Evolutionary conservation across 345 rosid genomes (phyloP).

Genomic region (Excoecaria agallocha): DNA sequence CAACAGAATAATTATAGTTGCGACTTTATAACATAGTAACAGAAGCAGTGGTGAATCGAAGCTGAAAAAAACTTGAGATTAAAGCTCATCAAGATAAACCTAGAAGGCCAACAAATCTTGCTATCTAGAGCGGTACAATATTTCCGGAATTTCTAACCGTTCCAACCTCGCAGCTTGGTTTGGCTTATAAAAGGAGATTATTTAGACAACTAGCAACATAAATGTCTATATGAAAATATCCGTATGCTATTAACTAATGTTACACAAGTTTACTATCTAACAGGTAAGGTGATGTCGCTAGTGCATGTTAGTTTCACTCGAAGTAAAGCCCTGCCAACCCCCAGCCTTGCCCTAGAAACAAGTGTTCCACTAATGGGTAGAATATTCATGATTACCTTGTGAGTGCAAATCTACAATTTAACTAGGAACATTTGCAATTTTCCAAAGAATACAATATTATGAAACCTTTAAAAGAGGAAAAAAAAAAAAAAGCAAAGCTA

Average conservation of each 20-base stretch:
- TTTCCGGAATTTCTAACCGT: not conserved
- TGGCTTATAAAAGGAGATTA: not conserved
- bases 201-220: not conserved
- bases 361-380: too few relatives aligned
- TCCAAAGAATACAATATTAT: too few relatives aligned
- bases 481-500: too few relatives aligned
- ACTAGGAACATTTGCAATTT: too few relatives aligned
- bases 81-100: not conserved
- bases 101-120: not conserved
- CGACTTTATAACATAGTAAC: not conserved
- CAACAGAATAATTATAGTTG: not conserved
- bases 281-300: not conserved
- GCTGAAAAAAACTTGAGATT: not conserved
- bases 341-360: too few relatives aligned
- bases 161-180: not conserved
- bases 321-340: too few relatives aligned
- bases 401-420: too few relatives aligned
- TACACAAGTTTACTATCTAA: not conserved
- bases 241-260: not conserved
- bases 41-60: not conserved
- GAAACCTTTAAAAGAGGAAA: too few relatives aligned
- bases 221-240: not conserved
- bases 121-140: not conserved
- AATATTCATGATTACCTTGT: too few relatives aligned
- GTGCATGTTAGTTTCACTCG: too few relatives aligned